A percentile compares a stretch with the other conserved stretches of the same genome.
These are phyloP conservation scores for Boletus patriciae DNA, from an alignment of 768 basidiomycete genomes.

Conservation along the genomic window DNA sequence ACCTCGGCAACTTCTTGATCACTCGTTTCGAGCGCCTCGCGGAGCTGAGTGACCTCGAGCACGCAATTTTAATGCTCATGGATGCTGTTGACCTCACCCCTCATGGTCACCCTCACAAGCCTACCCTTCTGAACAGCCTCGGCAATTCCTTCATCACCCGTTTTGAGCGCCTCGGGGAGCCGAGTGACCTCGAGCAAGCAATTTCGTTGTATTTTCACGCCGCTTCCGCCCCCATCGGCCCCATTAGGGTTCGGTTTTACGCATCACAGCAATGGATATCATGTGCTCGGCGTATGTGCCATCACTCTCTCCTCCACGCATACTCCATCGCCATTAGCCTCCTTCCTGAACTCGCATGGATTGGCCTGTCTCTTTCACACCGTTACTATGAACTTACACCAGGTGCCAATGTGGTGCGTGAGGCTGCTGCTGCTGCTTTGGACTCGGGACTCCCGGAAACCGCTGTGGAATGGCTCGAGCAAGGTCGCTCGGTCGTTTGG, in stretches of 20 bases:
- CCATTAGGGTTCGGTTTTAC: background rate
- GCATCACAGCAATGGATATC: constrained; percentile 7
- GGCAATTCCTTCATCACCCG: too few species aligned
- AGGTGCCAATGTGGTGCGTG: constrained; percentile 18
- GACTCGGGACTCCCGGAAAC: background rate
- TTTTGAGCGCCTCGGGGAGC: too few species aligned
- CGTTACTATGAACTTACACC: constrained; percentile 16
- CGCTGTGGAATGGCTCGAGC: constrained; percentile 20
- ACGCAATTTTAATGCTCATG: too few species aligned
- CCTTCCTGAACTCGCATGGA: constrained; percentile 18
- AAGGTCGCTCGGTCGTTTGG: constrained; percentile 18
- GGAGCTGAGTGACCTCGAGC: too few species aligned
- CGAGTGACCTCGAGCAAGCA: background rate
- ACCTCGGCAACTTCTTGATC: too few species aligned
- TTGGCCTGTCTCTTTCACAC: constrained; percentile 15
- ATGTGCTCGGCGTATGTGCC: background rate
- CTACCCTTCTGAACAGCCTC: too few species aligned
- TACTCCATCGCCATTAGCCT: constrained; percentile 19
- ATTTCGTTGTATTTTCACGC: background rate
- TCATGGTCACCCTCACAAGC: too few species aligned
- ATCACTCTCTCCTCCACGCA: constrained; percentile 15
- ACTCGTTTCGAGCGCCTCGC: too few species aligned
- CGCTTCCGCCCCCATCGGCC: background rate
- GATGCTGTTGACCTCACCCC: too few species aligned
- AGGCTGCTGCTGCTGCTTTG: constrained; percentile 24